A percentile compares a stretch with the other conserved stretches of the same genome.
These are phyloP conservation scores for Scheffersomyces titani DNA, from an alignment of 1,139 yeast genomes.

Conservation along the genomic window DNA sequence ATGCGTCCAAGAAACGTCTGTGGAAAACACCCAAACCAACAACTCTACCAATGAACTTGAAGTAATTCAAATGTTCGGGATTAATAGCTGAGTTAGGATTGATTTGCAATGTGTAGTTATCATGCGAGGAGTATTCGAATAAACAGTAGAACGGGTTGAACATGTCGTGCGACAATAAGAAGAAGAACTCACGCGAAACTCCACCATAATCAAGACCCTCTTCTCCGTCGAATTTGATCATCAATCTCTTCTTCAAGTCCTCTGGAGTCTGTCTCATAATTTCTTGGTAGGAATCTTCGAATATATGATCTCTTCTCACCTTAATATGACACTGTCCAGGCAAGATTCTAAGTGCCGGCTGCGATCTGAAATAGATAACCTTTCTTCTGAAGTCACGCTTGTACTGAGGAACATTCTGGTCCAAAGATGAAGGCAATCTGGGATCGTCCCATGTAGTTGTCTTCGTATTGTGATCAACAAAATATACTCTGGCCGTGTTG, in stretches of 20 bases:
- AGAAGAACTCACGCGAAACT: constrained; percentile 96
- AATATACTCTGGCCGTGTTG: constrained; percentile 95
- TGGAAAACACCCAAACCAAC: constrained; percentile 98
- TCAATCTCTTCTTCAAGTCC: constrained; percentile 92
- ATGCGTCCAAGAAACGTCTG: constrained; percentile 94
- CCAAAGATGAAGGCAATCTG: constrained; percentile 92
- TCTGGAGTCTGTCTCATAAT: constrained; percentile 98
- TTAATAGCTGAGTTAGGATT: constrained; percentile 98
- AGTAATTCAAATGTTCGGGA: constrained; percentile 96
- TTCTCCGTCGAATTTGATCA: constrained; percentile 99
- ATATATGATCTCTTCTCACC: constrained; percentile 94
- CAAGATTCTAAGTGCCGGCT: constrained; percentile 92
- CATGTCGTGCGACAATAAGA: constrained; percentile 95
- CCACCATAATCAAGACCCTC: constrained; percentile 99
- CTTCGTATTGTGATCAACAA: constrained; percentile 97
- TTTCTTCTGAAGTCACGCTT: constrained; percentile 98
- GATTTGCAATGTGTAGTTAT: constrained; percentile 94
- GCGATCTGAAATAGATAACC: constrained; percentile 95
- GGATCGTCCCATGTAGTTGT: constrained; percentile 99
- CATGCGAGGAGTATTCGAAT: constrained; percentile 96
- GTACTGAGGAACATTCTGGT: constrained; percentile 98
- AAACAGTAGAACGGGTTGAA: constrained; percentile 97
- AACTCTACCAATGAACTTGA: constrained; percentile 97
- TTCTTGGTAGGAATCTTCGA: constrained; percentile 97
- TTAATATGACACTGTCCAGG: constrained; percentile 99